phyloP scores from a whole-genome alignment of 75 land plant genomes.

The Chamaecyparis obtusa region DNA sequence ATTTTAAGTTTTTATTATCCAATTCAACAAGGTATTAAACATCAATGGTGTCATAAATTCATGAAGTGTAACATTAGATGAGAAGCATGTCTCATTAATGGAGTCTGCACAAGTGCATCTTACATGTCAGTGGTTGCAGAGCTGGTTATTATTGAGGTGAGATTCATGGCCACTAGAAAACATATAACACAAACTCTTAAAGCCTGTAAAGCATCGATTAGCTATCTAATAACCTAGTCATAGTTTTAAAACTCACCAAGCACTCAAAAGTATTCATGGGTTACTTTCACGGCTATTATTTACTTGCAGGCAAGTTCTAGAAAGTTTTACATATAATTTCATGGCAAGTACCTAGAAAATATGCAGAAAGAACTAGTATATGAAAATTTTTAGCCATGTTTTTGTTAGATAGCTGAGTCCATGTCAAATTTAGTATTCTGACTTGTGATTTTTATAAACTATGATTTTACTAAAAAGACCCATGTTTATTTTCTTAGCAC shows the following conservation, averaged over 20 bases:
- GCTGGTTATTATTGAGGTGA: neutral
- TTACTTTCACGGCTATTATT: no score
- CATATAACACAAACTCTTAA: neutral
- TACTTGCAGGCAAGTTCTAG: no score
- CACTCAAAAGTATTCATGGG: neutral
- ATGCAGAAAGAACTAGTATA: no score
- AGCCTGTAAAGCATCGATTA: neutral
- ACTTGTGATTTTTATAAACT: no score
- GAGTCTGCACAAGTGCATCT: neutral
- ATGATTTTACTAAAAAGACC: neutral
- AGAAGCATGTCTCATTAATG: neutral
- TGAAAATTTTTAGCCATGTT: no score
- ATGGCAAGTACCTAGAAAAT: no score
- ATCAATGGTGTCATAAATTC: no score
- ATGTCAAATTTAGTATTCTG: no score
- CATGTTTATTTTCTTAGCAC: neutral
- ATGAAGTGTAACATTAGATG: no score
- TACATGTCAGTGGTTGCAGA: neutral
- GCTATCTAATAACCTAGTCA: neutral
- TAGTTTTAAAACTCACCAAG: neutral
- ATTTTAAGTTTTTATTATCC: no score
- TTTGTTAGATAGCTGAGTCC: neutral
- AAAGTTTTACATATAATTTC: no score
- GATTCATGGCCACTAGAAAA: neutral
- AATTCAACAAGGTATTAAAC: no score